These are phyloP conservation scores for Malassezia arunalokei DNA, from an alignment of 1,284 basidiomycete species.

Conservation along the genomic window DNA sequence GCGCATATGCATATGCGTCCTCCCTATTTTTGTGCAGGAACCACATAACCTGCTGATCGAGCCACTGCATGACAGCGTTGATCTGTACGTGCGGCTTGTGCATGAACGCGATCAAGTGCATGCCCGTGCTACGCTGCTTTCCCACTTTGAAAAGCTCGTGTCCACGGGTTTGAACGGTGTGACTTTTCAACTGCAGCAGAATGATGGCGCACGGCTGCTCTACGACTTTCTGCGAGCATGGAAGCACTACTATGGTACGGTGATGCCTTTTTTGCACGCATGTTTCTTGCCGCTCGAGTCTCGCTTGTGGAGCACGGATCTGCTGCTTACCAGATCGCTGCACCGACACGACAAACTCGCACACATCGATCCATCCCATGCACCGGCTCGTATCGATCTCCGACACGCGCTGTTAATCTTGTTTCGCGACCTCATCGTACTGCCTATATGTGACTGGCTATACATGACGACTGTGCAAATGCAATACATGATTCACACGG, in stretches of 20 bases:
- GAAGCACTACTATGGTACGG: constrained; percentile 86
- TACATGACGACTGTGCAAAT: constrained; percentile 23
- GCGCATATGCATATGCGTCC: constrained; percentile 66
- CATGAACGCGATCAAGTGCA: constrained; percentile 47
- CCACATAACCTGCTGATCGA: constrained; percentile 78
- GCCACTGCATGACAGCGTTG: constrained; percentile 65
- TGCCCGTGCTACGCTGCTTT: constrained; percentile 54
- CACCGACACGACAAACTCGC: not conserved
- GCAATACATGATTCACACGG: constrained; percentile 15
- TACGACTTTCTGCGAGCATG: constrained; percentile 71
- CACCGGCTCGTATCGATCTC: constrained; percentile 36
- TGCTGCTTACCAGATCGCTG: not conserved
- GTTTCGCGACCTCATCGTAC: constrained; percentile 58
- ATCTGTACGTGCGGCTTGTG: constrained; percentile 57
- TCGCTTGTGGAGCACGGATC: constrained; percentile 22
- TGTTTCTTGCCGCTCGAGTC: constrained; percentile 49
- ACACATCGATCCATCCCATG: not conserved
- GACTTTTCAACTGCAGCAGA: constrained; percentile 64
- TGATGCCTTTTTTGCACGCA: constrained; percentile 72
- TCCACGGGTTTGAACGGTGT: constrained; percentile 80
- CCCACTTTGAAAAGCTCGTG: constrained; percentile 70
- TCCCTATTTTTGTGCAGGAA: constrained; percentile 84
- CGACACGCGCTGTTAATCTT: constrained; percentile 63
- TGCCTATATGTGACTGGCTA: constrained; percentile 34
- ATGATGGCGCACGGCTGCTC: constrained; percentile 55